These are phyloP conservation scores for Sphagnurus paluster DNA, from an alignment of 1,284 basidiomycete species.

Conservation along the genomic window DNA sequence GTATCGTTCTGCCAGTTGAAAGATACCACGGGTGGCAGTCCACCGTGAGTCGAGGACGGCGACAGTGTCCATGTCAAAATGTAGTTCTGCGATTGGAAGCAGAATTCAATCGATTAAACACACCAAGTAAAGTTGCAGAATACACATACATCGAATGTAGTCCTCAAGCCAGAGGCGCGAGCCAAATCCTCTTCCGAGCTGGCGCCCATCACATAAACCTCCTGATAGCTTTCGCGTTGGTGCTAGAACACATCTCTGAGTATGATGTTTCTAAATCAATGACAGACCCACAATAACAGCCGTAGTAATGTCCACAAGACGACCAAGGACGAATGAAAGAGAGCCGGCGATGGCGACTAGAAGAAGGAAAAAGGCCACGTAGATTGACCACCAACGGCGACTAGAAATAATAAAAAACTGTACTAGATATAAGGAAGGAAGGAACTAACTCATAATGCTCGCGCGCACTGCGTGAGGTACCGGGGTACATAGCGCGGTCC, in stretches of 20 bases:
- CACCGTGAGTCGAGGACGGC: constrained; percentile 32
- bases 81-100: too few species aligned
- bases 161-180: too few species aligned
- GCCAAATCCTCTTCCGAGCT: too few species aligned
- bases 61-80: constrained; percentile 36
- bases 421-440: too few species aligned
- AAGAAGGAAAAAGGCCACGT: constrained; percentile 31
- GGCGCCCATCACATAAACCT: too few species aligned
- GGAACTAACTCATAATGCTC: constrained; percentile 35
- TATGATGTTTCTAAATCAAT: too few species aligned
- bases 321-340: constrained; percentile 33
- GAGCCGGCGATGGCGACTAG: constrained; percentile 23
- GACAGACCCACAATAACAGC: constrained; percentile 27
- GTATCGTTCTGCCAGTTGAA: constrained; percentile 29
- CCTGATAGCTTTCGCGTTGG: too few species aligned
- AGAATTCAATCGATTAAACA: too few species aligned
- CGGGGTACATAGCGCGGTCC: constrained; percentile 30
- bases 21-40: constrained; percentile 31
- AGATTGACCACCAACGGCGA: constrained; percentile 33
- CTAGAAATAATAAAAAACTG: too few species aligned
- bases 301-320: constrained; percentile 32
- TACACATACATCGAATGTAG: too few species aligned
- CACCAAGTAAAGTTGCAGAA: background rate
- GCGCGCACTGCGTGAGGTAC: constrained; percentile 27
- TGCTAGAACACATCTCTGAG: too few species aligned